phyloP scores from a whole-genome alignment of 139 green algal genomes.

The Penium margaritaceum region DNA sequence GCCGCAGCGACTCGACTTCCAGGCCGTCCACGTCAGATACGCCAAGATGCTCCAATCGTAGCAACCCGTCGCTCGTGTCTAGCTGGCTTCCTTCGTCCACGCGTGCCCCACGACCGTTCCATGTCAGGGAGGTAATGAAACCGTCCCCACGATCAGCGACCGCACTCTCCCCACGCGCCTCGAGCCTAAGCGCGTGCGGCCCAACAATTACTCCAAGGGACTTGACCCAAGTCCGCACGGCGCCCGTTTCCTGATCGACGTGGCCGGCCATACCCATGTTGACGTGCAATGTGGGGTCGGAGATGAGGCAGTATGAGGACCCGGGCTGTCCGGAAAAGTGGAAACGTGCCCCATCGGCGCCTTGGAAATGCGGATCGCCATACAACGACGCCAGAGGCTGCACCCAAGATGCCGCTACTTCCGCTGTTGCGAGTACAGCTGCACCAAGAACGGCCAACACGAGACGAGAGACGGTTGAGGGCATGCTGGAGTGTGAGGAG shows the following conservation, averaged over 20 bases:
- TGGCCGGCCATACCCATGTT: conserved; percentile 29
- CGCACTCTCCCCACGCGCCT: not conserved
- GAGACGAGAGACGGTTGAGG: too few relatives aligned
- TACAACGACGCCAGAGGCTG: not conserved
- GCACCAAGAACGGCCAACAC: too few relatives aligned
- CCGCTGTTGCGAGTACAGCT: too few relatives aligned
- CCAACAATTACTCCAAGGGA: conserved; percentile 7
- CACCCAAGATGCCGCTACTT: not conserved
- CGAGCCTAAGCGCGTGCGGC: not conserved
- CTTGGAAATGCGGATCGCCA: conserved; percentile 32
- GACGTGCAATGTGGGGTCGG: conserved; percentile 23
- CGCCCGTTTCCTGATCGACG: not conserved
- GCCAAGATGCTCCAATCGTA: not conserved
- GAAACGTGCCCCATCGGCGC: conserved; percentile 11
- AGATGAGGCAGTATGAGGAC: conserved; percentile 23
- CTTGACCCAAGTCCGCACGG: conserved; percentile 2
- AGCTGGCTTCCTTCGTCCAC: not conserved
- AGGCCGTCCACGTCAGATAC: not conserved
- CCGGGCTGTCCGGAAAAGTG: conserved; percentile 19
- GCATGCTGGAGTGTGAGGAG: too few relatives aligned
- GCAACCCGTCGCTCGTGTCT: not conserved
- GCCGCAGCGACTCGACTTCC: not conserved
- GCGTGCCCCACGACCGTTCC: not conserved
- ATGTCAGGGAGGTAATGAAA: not conserved
- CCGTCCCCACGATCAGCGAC: conserved; percentile 5